phyloP scores from a whole-genome alignment of 331 rosid genomes.

The Phaseolus coccineus region DNA sequence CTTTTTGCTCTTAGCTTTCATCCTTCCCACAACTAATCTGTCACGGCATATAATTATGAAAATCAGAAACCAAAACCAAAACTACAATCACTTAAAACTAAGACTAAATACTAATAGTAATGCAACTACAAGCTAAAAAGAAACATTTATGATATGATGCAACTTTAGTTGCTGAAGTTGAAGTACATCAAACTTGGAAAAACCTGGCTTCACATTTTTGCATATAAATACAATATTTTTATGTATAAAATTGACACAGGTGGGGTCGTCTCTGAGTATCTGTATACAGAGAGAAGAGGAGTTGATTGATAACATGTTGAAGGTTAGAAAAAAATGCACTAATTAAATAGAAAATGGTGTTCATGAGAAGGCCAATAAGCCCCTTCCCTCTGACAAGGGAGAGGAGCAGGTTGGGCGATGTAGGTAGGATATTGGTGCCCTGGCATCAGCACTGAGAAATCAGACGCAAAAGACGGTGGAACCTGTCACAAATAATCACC shows the following conservation, averaged over 20 bases:
- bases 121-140: neutral
- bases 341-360: constrained; percentile 58
- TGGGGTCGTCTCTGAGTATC: constrained; percentile 41
- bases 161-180: neutral
- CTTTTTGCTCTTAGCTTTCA: too few relatives aligned
- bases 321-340: constrained; percentile 37
- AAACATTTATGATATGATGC: neutral
- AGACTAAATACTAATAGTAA: neutral
- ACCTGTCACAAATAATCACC: constrained; percentile 55
- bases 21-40: too few relatives aligned
- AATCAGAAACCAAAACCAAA: neutral
- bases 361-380: constrained; percentile 81
- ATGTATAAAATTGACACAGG: constrained; percentile 18
- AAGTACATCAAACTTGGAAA: constrained; percentile 3
- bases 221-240: constrained; percentile 20
- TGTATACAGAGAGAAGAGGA: constrained; percentile 24
- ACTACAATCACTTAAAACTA: neutral
- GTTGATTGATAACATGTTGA: constrained; percentile 20
- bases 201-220: constrained; percentile 6
- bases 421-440: constrained; percentile 85
- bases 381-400: constrained; percentile 81
- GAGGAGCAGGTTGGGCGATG: constrained; percentile 93
- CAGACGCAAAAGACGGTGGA: constrained; percentile 58
- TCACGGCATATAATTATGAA: too few relatives aligned
- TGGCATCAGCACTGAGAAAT: constrained; percentile 90